A percentile compares a stretch with the other conserved stretches of the same genome.
These are phyloP conservation scores for Apophysomyces elegans DNA, from an alignment of 371 early-diverging fungal genomes.

Conservation along the genomic window DNA sequence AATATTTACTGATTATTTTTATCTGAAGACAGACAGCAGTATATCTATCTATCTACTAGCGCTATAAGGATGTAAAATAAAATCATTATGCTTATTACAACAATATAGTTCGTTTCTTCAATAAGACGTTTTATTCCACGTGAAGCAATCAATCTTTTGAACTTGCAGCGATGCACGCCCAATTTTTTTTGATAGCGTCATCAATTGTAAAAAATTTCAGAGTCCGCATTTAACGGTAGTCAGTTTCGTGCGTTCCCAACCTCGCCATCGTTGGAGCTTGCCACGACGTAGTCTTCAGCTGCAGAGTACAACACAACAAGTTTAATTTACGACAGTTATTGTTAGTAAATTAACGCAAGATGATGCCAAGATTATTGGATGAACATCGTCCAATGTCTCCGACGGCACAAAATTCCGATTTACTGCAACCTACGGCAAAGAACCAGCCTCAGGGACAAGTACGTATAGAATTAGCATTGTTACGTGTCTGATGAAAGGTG, in stretches of 20 bases:
- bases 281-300: constrained; percentile 7
- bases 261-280: constrained; percentile 10
- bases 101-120: too few species aligned
- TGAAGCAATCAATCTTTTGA: too few species aligned
- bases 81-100: too few species aligned
- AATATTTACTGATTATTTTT: too few species aligned
- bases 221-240: too few species aligned
- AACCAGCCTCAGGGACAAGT: constrained; percentile 21
- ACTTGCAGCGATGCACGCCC: too few species aligned
- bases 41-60: too few species aligned
- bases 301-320: constrained; percentile 4
- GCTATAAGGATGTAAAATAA: too few species aligned
- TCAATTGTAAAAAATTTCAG: too few species aligned
- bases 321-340: constrained; percentile 1
- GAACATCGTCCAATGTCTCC: constrained; percentile 13
- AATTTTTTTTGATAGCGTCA: too few species aligned
- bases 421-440: constrained; percentile 16
- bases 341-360: constrained; percentile 10
- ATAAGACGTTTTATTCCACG: too few species aligned
- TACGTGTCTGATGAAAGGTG: not conserved
- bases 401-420: constrained; percentile 12
- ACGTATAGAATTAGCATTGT: not conserved
- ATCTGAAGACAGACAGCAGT: too few species aligned
- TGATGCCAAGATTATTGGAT: constrained; percentile 19
- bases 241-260: not conserved